phyloP scores from a whole-genome alignment of 1,284 basidiomycete species.

The Wallemia mellicola region DNA sequence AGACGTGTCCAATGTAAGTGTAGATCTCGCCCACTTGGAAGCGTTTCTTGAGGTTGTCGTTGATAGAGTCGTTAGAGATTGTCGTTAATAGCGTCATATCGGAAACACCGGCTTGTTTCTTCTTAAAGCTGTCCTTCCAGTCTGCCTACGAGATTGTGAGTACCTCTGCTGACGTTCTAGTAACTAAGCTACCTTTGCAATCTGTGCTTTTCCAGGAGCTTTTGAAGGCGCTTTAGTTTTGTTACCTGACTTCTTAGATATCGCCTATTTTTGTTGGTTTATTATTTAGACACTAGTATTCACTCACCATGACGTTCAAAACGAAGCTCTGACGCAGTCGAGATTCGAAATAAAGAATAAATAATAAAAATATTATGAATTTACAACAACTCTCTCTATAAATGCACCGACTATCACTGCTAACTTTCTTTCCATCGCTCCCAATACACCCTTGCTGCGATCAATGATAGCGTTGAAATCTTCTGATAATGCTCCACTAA shows the following conservation, averaged over 20 bases:
- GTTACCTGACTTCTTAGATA: background rate
- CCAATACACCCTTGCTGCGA: background rate
- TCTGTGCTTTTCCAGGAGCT: background rate
- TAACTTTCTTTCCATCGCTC: background rate
- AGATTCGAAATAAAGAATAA: background rate
- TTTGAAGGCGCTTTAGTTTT: background rate
- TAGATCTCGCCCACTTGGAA: constrained; percentile 94
- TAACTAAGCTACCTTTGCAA: background rate
- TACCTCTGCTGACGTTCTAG: background rate
- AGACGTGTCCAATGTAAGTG: constrained; percentile 88
- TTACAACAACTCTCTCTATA: background rate
- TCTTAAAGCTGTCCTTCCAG: constrained; percentile 95
- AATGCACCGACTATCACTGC: background rate
- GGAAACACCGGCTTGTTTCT: constrained; percentile 84
- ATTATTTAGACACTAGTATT: background rate
- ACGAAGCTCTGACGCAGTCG: too few relatives aligned
- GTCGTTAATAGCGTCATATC: constrained; percentile 96
- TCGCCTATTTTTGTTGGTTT: background rate
- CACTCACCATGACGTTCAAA: background rate
- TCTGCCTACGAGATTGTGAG: constrained; percentile 33
- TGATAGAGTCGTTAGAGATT: constrained; percentile 92
- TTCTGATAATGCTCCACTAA: background rate
- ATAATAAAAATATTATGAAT: background rate
- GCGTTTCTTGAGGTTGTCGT: constrained; percentile 86
- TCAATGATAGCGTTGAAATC: background rate